Base-by-base conservation (phyloP, 2,329 filamentous ascomycete genomes). In the Alternaria atra region DNA sequence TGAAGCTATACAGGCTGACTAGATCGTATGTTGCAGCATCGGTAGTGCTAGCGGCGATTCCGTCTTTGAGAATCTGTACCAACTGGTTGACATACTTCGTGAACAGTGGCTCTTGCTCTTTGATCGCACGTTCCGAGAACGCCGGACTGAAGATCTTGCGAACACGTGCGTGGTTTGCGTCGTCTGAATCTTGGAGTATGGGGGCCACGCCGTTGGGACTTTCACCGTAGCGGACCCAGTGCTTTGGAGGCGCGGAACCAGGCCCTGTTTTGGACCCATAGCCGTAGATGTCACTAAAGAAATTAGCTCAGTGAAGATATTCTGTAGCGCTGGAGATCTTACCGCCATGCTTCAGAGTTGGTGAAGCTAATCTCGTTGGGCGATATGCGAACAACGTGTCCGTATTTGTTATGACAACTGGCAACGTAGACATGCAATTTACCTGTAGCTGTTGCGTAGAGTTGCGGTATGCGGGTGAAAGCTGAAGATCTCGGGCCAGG, bases 401-500 rank as follows among this genome's bases (percentile, higher is more conserved):
- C 72, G 59, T 80, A 80, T 56, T 73, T 63, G 12, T 72, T 55
- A 51, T 58, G 17, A 12, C 35, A 34, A 3, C 32, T n/a, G 12
- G 43, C 59, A 52, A 47, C 27, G 43, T 47, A 17, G 27, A n/a
- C 13, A 1, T 15, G 43, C 27, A 46, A 27, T 12, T 9, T n/a
- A 17, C 43, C 43, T 23, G 10, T 40, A n/a, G 17, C 37, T 10
- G 29, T 47, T 5, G 43, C 43, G 43, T 29, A 23, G 17, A 63
- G 17, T 13, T 50, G 30, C 6, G 63, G 60, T n/a, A 65, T 20
- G 4, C 57, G 53, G 20, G 63, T 61, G 51, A 66, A 46, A 30
- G 75, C 74, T 52, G 63, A 65, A 7, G 74, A 54, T 30, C 66
- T 75, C 5, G 81, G 80, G 3, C 80, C 81, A 10, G 80, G 80